Evolutionary conservation across 306 rosid genomes (phyloP), one percentile per base, ranked within the genome.

Genomic region (Boehmeria nivea): DNA sequence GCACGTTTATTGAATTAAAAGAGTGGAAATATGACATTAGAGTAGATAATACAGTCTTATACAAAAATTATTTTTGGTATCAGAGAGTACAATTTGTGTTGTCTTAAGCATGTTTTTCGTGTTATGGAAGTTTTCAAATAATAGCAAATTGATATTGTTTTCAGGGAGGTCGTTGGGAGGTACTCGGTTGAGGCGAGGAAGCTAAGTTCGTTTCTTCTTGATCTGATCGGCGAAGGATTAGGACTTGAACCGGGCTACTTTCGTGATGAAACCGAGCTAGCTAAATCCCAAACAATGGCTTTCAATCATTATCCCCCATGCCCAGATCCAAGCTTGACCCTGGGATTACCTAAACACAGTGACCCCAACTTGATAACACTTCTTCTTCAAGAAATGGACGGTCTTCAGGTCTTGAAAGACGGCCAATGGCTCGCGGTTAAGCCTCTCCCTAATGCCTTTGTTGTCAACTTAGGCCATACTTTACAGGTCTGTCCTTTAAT

Each of bases 371-470:
- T 61, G 27, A 33, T 66, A 50, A 72, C 46, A 8, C 1, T 59
- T 16, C 59, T 65, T 24, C 65, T 55, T 8, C 58, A 66, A 49
- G 65, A 66, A 53, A 57, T 67, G 28, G 22, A 42, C 50, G 61
- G 69, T 9, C 61, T 72, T 40, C 85, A 81, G 53, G 76, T 84
- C 33, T 67, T 70, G 37, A 78, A 76, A 23, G 83, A 73, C 66
- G 77, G 40, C 0, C 42, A 75, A 55, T 81, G 93, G 93, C 48
- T 81, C 33, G 61, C 2, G 12, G 56, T 81, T 70, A 18, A 78
- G 1, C 93, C 87, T 36, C 46, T 75, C 68, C 72, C 77, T 21
- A 22, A 68, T 8, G 79, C 77, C 34, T 65, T 84, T 57, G 85
- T 81, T 12, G 73, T 81, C 18, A 78, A 80, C 62, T 49, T 72